Evolutionary conservation across 805 yeast species (phyloP), one percentile per base, ranked within the genome.

Genomic region (Schwanniomyces polymorphus): DNA sequence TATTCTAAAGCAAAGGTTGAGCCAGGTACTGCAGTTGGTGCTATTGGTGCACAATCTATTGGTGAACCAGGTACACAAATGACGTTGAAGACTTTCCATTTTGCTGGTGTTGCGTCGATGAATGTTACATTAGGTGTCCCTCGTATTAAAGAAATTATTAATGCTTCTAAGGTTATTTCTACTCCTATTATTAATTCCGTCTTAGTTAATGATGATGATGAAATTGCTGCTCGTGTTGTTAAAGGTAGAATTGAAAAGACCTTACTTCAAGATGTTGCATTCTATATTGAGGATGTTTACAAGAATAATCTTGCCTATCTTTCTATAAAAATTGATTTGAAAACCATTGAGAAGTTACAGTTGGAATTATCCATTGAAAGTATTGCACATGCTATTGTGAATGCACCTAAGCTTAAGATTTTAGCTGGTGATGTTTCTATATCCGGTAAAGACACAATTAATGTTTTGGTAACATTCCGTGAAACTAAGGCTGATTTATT

Each of bases 11-110:
- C 99, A 7, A 85, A 85, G 69, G 97, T 94, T 14, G 99, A 94
- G 67, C 99, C 99, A 1, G 99, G 98, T 52, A 94, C 99, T 4
- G 99, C 99, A 2, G 98, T 94, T 46, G 99, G 99, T 55, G 98
- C 99, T 23, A 91, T 94, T 70, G 99, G 98, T 57, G 99, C 99
- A 0, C 99, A 94, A 65, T 89, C 97, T 38, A 94, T 94, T 75
- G 99, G 99, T 73, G 99, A 92, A 64, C 99, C 99, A 18, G 99
- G 98, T 66, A 94, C 99, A 0, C 99, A 94, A 73, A 94, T 94
- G 99, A 94, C 99, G 4, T 79, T 81, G 65, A 81, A 81, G 64
- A 81, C 85, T 57, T 92, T 92, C 89, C 99, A 94, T 78, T 94
- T 94, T 79, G 99, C 99, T 60, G 99, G 99, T 79, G 99, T 94